phyloP scores from a whole-genome alignment of 2,329 filamentous ascomycete species.

The Botryosphaeria dothidea region DNA sequence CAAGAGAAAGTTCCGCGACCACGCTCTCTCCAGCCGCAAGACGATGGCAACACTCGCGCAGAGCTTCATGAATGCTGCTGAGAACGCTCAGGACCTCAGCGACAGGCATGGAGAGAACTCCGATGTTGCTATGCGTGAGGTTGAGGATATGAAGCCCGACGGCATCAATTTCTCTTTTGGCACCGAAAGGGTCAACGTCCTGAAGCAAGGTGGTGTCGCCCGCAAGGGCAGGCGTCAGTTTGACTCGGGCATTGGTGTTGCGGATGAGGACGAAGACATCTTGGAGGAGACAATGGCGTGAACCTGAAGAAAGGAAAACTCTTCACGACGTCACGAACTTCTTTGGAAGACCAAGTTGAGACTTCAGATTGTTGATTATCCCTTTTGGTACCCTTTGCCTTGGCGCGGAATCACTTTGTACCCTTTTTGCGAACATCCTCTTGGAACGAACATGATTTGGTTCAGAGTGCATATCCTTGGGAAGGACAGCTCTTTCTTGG shows the following conservation, averaged over 20 bases:
- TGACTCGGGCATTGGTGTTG: constrained; percentile 37
- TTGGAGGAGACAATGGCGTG: constrained; percentile 16
- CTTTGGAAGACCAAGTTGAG: background rate
- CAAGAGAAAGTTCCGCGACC: constrained; percentile 32
- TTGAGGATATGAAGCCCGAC: constrained; percentile 36
- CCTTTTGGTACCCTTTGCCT: background rate
- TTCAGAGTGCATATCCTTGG: background rate
- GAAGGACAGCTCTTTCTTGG: background rate
- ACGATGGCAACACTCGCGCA: constrained; percentile 35
- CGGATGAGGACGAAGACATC: constrained; percentile 27
- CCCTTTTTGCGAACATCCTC: background rate
- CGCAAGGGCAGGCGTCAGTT: constrained; percentile 28
- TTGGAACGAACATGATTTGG: background rate
- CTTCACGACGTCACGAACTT: background rate
- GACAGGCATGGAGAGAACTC: constrained; percentile 5
- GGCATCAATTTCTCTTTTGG: constrained; percentile 34
- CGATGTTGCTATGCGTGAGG: constrained; percentile 25
- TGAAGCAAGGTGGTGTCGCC: constrained; percentile 29
- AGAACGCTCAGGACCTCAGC: constrained; percentile 28
- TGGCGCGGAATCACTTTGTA: background rate
- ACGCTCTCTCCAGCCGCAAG: constrained; percentile 30
- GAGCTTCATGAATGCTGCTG: constrained; percentile 30
- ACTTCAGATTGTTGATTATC: constrained; percentile 6
- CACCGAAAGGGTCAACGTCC: constrained; percentile 33
- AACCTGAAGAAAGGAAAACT: background rate